Percentiles rank a stretch among this genome's conserved stretches.
These are phyloP conservation scores for Claviceps digitariae DNA, from an alignment of 2,329 filamentous ascomycete species.

Conservation along the genomic window DNA sequence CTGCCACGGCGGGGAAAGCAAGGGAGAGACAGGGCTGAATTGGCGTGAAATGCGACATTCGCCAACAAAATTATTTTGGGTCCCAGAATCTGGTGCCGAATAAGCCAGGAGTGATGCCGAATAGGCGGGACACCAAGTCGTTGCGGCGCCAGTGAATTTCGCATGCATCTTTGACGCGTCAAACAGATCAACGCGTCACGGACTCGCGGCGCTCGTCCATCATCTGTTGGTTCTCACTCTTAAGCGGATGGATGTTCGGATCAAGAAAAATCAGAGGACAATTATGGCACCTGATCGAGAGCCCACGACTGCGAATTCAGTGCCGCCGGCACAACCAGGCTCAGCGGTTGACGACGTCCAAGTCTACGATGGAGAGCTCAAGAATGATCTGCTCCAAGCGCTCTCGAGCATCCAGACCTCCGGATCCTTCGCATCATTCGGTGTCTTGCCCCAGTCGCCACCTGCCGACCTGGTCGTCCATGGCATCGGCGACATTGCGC, in stretches of 20 bases:
- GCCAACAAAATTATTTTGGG: background rate
- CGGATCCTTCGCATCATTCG: constrained; percentile 9
- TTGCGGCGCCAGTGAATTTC: background rate
- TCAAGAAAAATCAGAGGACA: background rate
- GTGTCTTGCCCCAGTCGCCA: background rate
- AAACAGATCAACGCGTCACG: background rate
- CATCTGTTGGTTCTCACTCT: background rate
- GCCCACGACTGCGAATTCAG: background rate
- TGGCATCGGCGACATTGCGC: constrained; percentile 10
- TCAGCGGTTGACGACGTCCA: background rate
- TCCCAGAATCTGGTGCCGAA: background rate
- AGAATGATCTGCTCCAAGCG: constrained; percentile 4
- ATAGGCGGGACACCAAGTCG: background rate
- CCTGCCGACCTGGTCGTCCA: constrained; percentile 7
- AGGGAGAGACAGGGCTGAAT: background rate
- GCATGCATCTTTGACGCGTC: background rate
- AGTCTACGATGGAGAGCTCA: background rate
- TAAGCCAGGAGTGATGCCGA: background rate
- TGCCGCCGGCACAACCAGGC: background rate
- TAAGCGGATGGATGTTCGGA: no score
- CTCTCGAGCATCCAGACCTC: constrained; percentile 6
- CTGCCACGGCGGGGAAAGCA: background rate
- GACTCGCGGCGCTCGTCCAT: background rate
- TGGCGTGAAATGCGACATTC: background rate
- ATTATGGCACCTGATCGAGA: background rate